Evolutionary conservation across 2,329 filamentous ascomycete genomes (phyloP).

Genomic region (Pestalotiopsis sp.): DNA sequence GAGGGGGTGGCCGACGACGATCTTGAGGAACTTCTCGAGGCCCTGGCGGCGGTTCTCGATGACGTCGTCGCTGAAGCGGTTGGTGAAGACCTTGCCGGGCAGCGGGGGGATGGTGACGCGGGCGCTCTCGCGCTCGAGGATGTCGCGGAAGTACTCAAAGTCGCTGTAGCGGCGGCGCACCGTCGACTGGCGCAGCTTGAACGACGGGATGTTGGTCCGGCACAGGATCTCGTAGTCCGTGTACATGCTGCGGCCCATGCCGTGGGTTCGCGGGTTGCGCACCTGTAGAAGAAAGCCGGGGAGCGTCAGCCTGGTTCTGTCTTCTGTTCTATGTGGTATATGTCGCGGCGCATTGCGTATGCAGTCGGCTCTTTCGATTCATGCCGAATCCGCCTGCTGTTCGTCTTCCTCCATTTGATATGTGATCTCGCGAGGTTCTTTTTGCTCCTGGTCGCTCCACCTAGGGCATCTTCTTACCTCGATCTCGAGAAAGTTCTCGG

Average conservation of each 20-base stretch:
- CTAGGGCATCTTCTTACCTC: conserved; percentile 62
- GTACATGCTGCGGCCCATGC: conserved; percentile 94
- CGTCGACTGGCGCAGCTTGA: conserved; percentile 87
- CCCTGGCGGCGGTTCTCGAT: conserved; percentile 91
- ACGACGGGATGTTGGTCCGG: conserved; percentile 97
- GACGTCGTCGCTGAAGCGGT: conserved; percentile 96
- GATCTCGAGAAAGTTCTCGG: conserved; percentile 98
- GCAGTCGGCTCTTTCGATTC: background rate
- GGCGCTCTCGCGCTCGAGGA: conserved; percentile 91
- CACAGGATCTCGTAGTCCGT: conserved; percentile 98
- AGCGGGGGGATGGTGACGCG: conserved; percentile 94
- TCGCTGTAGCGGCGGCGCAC: conserved; percentile 95
- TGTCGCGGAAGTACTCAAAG: conserved; percentile 98
- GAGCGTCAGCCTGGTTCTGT: background rate
- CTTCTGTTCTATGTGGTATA: background rate
- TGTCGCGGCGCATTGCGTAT: background rate
- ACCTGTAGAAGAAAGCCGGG: conserved; percentile 58
- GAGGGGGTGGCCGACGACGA: conserved; percentile 94
- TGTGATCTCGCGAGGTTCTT: background rate
- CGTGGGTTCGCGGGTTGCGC: conserved; percentile 89
- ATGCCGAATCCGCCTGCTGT: no score
- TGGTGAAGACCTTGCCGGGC: conserved; percentile 96
- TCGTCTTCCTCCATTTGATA: background rate
- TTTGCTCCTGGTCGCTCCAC: background rate
- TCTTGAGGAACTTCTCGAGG: conserved; percentile 93